Conservation (phyloP, 768 basidiomycete genomes). For the Phanerochaete carnosa region DNA sequence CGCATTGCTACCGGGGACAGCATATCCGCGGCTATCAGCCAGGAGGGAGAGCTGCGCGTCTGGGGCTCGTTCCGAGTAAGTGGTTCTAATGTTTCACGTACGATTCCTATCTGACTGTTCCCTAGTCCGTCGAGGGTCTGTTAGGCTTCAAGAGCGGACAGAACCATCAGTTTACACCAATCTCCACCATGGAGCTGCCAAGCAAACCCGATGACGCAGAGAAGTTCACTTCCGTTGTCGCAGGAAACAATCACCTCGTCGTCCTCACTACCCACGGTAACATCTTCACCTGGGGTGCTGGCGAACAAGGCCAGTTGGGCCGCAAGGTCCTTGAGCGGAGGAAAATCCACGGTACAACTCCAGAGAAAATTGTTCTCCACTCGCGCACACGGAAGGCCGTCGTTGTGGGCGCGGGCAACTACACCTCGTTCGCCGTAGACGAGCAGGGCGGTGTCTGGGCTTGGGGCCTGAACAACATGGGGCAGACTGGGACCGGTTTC, state of each 20-base stretch:
- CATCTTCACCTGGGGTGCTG: slow-evolving; percentile 88
- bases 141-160: slow-evolving; percentile 77
- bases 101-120: neutral
- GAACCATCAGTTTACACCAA: slow-evolving; percentile 66
- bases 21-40: slow-evolving; percentile 80
- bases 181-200: slow-evolving; percentile 53
- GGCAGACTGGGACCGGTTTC: slow-evolving; percentile 65
- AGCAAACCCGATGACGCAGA: slow-evolving; percentile 64
- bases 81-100: neutral
- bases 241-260: slow-evolving; percentile 87
- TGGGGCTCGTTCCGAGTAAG: slow-evolving; percentile 91
- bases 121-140: slow-evolving; percentile 70
- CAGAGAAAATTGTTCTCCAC: slow-evolving; percentile 82
- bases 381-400: slow-evolving; percentile 61
- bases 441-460: slow-evolving; percentile 82
- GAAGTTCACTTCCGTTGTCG: slow-evolving; percentile 70
- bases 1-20: slow-evolving; percentile 83
- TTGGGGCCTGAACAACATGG: slow-evolving; percentile 95
- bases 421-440: slow-evolving; percentile 90
- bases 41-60: slow-evolving; percentile 75
- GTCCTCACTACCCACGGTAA: slow-evolving; percentile 86
- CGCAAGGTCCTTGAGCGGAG: slow-evolving; percentile 86
- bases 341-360: slow-evolving; percentile 85
- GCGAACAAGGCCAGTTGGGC: slow-evolving; percentile 89
- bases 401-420: slow-evolving; percentile 74